Conservation (phyloP, 192 early-diverging fungal genomes). For the Mortierella claussenii region DNA sequence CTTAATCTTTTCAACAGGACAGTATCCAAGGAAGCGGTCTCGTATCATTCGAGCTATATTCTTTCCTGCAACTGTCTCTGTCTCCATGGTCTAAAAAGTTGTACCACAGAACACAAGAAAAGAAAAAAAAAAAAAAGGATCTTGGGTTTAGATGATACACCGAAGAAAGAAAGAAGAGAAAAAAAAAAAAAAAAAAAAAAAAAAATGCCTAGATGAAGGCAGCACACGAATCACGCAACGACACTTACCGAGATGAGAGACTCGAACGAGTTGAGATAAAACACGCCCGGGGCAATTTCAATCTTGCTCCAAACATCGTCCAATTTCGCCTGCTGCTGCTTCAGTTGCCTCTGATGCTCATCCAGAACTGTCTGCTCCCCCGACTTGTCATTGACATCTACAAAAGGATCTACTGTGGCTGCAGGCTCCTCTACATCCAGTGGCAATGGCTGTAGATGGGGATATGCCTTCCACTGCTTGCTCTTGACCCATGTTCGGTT, state of each 20-base stretch:
- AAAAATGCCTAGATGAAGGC: too few relatives aligned
- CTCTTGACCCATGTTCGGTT: constrained; percentile 60
- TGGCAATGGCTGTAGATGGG: constrained; percentile 53
- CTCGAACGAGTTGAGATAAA: constrained; percentile 71
- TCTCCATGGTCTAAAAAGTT: constrained; percentile 70
- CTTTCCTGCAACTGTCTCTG: constrained; percentile 64
- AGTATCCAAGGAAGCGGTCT: constrained; percentile 36
- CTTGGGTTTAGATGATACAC: too few relatives aligned
- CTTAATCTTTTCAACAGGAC: constrained; percentile 24
- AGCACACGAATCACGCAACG: too few relatives aligned
- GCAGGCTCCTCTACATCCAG: neutral
- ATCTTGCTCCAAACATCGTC: constrained; percentile 25
- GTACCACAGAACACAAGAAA: too few relatives aligned
- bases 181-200: too few relatives aligned
- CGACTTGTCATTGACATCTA: neutral
- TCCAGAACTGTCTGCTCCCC: neutral
- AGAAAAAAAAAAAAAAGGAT: neutral
- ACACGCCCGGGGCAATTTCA: constrained; percentile 55
- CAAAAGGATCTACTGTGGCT: neutral
- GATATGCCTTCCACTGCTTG: constrained; percentile 72
- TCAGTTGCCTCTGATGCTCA: neutral
- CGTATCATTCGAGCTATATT: constrained; percentile 67
- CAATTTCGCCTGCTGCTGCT: neutral
- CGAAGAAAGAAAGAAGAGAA: too few relatives aligned
- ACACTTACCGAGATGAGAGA: constrained; percentile 62